Percentiles rank a stretch among this genome's conserved stretches.
phyloP scores from a whole-genome alignment of 257 asterid species.

The Voacanga thouarsii region DNA sequence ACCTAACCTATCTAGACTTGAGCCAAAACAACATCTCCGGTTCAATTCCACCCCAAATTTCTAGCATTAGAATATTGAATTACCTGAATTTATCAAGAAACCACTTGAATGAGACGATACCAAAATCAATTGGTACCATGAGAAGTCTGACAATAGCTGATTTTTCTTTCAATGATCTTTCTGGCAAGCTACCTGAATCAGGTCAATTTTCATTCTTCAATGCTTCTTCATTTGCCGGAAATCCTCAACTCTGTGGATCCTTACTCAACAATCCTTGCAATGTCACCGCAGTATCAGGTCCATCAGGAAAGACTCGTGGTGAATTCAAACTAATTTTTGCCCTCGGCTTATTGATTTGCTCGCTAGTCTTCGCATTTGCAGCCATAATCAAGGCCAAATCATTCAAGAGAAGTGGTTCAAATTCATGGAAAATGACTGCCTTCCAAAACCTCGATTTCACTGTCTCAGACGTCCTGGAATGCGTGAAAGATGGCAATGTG shows the following conservation, averaged over 20 bases:
- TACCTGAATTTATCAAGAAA: slow-evolving; percentile 80
- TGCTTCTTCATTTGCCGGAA: slow-evolving; percentile 67
- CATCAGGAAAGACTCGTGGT: slow-evolving; percentile 36
- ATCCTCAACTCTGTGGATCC: slow-evolving; percentile 76
- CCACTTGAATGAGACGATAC: slow-evolving; percentile 58
- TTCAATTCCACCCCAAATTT: slow-evolving; percentile 60
- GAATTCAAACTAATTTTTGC: slow-evolving; percentile 77
- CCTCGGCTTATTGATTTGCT: slow-evolving; percentile 66
- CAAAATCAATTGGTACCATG: slow-evolving; percentile 59
- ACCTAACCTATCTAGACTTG: slow-evolving; percentile 74
- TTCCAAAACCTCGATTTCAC: slow-evolving; percentile 76
- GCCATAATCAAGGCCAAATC: slow-evolving; percentile 77
- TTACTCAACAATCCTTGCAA: slow-evolving; percentile 68
- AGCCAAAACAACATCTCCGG: slow-evolving; percentile 75
- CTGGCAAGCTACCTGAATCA: slow-evolving; percentile 76
- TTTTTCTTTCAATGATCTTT: slow-evolving; percentile 80
- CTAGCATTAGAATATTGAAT: slow-evolving; percentile 60
- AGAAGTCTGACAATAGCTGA: slow-evolving; percentile 91
- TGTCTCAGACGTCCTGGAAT: slow-evolving; percentile 67
- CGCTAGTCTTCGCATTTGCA: slow-evolving; percentile 61
- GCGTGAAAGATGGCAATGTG: slow-evolving; percentile 84
- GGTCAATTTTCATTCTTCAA: slow-evolving; percentile 84
- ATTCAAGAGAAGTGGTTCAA: slow-evolving; percentile 53
- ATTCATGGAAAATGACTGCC: slow-evolving; percentile 81
- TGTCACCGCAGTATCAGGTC: slow-evolving; percentile 17